phyloP scores from a whole-genome alignment of 352 stramenopile species.

The Hyaloperonospora arabidopsidis region DNA sequence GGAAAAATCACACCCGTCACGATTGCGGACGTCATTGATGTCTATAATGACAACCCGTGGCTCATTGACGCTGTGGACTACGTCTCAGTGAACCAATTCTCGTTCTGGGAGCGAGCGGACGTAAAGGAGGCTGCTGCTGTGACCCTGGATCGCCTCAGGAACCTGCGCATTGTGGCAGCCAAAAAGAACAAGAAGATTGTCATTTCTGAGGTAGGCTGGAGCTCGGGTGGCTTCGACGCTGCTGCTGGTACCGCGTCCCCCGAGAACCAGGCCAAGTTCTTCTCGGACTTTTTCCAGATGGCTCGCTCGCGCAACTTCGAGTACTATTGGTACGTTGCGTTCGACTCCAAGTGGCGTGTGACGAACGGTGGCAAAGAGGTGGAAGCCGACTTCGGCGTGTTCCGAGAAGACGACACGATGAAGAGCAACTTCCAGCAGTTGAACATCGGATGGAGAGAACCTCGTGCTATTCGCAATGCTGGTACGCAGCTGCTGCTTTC shows the following conservation, averaged over 20 bases:
- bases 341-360: slow-evolving; percentile 56
- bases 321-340: slow-evolving; percentile 73
- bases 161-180: slow-evolving; percentile 35
- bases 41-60: slow-evolving; percentile 49
- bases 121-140: slow-evolving; percentile 38
- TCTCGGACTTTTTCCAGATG: slow-evolving; percentile 59
- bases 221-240: slow-evolving; percentile 31
- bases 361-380: slow-evolving; percentile 39
- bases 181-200: slow-evolving; percentile 49
- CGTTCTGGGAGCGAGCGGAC: slow-evolving; percentile 54
- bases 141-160: slow-evolving; percentile 50
- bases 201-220: slow-evolving; percentile 66
- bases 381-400: slow-evolving; percentile 60
- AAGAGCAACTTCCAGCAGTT: slow-evolving; percentile 53
- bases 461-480: slow-evolving; percentile 26
- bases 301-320: slow-evolving; percentile 37
- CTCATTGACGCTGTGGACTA: slow-evolving; percentile 59
- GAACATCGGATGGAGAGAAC: slow-evolving; percentile 28
- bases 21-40: slow-evolving; percentile 64
- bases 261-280: slow-evolving; percentile 56
- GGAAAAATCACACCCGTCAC: slow-evolving; percentile 47
- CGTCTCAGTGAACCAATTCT: slow-evolving; percentile 74
- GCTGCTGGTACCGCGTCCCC: slow-evolving; percentile 32
- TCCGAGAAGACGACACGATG: slow-evolving; percentile 39
- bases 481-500: slow-evolving; percentile 29